Base-by-base conservation (phyloP, 75 land plant genomes). In the Picea sitchensis region DNA sequence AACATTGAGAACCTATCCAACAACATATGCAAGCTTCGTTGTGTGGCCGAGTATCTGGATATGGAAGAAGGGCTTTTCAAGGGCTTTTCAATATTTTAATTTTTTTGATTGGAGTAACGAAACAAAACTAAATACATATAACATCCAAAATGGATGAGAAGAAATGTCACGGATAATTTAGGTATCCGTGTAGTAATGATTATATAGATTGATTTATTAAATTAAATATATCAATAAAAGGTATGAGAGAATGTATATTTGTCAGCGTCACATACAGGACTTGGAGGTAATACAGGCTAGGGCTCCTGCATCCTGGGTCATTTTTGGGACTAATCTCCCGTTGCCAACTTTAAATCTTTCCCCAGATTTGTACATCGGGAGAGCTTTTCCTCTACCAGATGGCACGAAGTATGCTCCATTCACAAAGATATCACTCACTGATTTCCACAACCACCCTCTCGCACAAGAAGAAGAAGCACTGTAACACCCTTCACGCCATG, bases 401-500 rank as follows among this genome's bases (percentile, higher is more conserved):
- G 32, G 18, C 0, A 14, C 4, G 38, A 65, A 65, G 41, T 32
- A 65, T 13, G 69, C 69, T 1, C 69, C 69, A 14, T 32, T 65
- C 1, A 14, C 14, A 65, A 65, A 26, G 0, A 15, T 30, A 13
- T 65, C 69, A 0, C 41, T 26, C 14, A 65, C 4, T 1, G 41
- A 65, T 17, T 65, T 65, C 69, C 69, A 65, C 69, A 65, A 3
- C 69, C 69, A 65, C 0, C 0, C 3, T 85, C 81, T 58, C 6
- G 23, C 7, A 18, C 20, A 14, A 41, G 23, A 79, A 14, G 3
- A 18, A 8, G 76, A 14, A 65, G 20, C 44, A 9, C 80, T 85
- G 47, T 74, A 65, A 14, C 59, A 65, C 14, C 34, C 61, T 76
- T 83, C 84, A 47, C 88, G 72, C 77, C 89, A 87, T 3, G 92